Evolutionary conservation across 345 rosid genomes (phyloP), one percentile per base, ranked within the genome.

Genomic region (Laguncularia racemosa): DNA sequence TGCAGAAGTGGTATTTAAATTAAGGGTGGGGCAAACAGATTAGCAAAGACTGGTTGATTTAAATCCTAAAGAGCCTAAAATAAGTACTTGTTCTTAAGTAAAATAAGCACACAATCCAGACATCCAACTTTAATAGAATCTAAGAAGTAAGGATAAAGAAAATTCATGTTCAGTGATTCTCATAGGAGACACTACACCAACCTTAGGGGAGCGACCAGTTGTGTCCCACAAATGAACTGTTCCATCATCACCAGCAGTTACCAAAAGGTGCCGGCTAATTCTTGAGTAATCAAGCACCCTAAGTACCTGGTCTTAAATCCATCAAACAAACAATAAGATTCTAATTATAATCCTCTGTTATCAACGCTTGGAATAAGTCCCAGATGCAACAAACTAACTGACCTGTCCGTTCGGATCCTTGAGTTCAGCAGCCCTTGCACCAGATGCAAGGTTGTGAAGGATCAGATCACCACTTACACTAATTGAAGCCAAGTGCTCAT

Each of bases 231-330:
- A 73, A 76, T 84, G 95, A 23, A 85, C 76, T 54, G 99, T 84
- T 14, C 99, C 99, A 74, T 95, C 99, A 83, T 95, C 97, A 55
- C 99, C 99, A 46, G 99, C 92, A 65, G 97, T 88, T 54, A 81
- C 88, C 78, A 95, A 76, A 68, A 95, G 87, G 67, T 90, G 99
- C 33, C 96, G 82, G 71, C 95, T 87, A 63, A 74, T 72, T 71
- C 91, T 75, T 45, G 99, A 90, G 85, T 87, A 90, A 70, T 95
- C 99, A 71, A 95, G 95, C 80, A 88, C 91, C 81, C 90, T 84
- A 56, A 95, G 74, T 63, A 88, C 95, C 97, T 90, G 97, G 78
- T 83, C 95, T 88, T 90, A 74, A 83, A 75, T 48, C 48, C 43
- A 65, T 58, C 69, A 69, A 55, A 67, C 21, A 58, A 76, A 71